Conservation (phyloP, 2,329 filamentous ascomycete species). For the Microcera coccophila region DNA sequence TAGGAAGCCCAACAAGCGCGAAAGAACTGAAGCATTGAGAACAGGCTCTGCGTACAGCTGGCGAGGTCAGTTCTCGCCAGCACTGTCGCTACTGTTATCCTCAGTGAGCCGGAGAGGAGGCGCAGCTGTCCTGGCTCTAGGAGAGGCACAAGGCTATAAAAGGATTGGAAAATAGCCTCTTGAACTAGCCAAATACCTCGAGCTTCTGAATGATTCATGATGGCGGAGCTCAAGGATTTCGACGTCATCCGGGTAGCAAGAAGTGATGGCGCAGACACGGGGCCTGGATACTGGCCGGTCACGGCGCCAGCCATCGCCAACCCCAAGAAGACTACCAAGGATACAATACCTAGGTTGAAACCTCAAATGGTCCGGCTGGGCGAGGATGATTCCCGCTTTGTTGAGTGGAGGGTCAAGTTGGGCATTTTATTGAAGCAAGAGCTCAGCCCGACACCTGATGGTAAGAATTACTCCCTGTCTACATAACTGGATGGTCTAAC, state of each 20-base stretch:
- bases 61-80: no score
- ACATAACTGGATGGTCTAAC: conserved; percentile 12
- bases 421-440: conserved; percentile 46
- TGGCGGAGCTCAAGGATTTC: conserved; percentile 38
- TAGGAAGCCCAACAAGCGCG: no score
- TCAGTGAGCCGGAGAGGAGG: no score
- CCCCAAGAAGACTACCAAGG: conserved; percentile 37
- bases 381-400: conserved; percentile 42
- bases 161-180: no score
- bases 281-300: conserved; percentile 43
- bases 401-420: conserved; percentile 44
- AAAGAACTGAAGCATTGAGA: no score
- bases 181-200: no score
- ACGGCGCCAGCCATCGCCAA: conserved; percentile 25
- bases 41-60: no score
- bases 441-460: conserved; percentile 38
- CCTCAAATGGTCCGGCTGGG: conserved; percentile 42
- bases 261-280: conserved; percentile 45
- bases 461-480: conserved; percentile 21
- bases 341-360: conserved; percentile 35
- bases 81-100: no score
- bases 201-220: conserved; percentile 7
- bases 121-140: no score
- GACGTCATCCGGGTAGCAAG: conserved; percentile 41
- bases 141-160: no score